Base-by-base conservation (phyloP, 768 basidiomycete genomes). In the Paxillus rubicundulus region DNA sequence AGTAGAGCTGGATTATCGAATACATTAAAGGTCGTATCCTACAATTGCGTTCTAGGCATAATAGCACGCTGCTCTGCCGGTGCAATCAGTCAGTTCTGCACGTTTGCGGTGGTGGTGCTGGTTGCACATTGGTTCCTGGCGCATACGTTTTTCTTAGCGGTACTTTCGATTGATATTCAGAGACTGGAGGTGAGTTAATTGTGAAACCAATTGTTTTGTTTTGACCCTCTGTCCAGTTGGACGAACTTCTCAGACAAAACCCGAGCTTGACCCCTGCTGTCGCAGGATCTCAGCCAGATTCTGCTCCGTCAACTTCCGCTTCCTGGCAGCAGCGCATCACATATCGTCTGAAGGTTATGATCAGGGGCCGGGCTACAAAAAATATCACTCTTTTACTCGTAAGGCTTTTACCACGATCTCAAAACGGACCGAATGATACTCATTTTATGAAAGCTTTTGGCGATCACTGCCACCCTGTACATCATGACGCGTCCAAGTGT, bases 51-150 rank as follows among this genome's bases (percentile, higher is more conserved):
- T 47, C 80, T 96, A 5, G 86, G 87, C 4, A 67, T 86, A 55
- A 84, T 93, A 44, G 87, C 87, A 14, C 73, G 85, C 41, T 82
- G 89, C 61, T 80, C 87, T 40, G 80, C 77, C 14, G 88, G 91
- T 38, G 87, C 91, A 1, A 90, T 95, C 33, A 82, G 89, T 36
- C 92, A 98, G 61, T 96, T 98, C 64, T 96, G 94, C 68, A 78
- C 85, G 3, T 98, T 98, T 66, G 92, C 93, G 0, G 86, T 93
- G 40, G 92, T 98, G 20, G 92, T 98, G 10, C 79, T 98, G 18
- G 88, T 98, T 28, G 94, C 93, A 14, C 95, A 98, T 67, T 98
- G 93, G 93, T 96, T 95, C 73, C 79, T 98, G 54, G 87, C 96
- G 14, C 92, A 97, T 64, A 97, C 93, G 0, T 96, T 98, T 73